A percentile compares a stretch with the other conserved stretches of the same genome.
Conservation (phyloP, 768 basidiomycete genomes). For the Cystobasidium ongulense region DNA sequence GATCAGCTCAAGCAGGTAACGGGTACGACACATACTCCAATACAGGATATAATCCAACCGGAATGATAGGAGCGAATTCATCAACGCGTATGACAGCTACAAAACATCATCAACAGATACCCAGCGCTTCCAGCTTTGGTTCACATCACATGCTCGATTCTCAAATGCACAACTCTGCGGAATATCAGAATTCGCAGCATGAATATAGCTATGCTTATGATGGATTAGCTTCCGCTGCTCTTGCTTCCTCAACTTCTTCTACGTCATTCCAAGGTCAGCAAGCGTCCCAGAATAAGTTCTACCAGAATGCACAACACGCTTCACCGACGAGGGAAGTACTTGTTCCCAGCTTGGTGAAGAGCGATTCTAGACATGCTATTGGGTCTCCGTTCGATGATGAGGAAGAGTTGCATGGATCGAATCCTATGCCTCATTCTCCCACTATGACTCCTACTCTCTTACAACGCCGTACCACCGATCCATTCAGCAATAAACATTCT, state of each 20-base stretch:
- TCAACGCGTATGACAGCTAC: background rate
- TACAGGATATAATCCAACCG: background rate
- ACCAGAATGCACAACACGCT: background rate
- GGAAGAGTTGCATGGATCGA: background rate
- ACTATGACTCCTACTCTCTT: conserved; percentile 9
- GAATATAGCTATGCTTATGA: background rate
- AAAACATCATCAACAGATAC: background rate
- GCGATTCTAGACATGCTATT: background rate
- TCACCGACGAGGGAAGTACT: background rate
- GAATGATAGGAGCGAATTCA: background rate
- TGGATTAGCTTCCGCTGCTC: background rate
- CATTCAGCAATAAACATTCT: conserved; percentile 12
- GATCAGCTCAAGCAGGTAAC: background rate
- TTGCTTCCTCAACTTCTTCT: background rate
- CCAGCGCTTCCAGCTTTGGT: background rate
- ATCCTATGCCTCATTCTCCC: conserved; percentile 17
- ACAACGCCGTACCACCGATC: conserved; percentile 25
- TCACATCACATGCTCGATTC: background rate
- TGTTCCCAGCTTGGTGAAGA: background rate
- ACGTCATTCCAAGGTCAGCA: background rate
- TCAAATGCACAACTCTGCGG: background rate
- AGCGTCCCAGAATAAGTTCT: background rate
- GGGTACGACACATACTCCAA: background rate
- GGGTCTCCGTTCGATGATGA: background rate
- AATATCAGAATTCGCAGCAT: background rate